Evolutionary conservation across 441 rosid genomes (phyloP).

Genomic region (Codiaeum variegatum): DNA sequence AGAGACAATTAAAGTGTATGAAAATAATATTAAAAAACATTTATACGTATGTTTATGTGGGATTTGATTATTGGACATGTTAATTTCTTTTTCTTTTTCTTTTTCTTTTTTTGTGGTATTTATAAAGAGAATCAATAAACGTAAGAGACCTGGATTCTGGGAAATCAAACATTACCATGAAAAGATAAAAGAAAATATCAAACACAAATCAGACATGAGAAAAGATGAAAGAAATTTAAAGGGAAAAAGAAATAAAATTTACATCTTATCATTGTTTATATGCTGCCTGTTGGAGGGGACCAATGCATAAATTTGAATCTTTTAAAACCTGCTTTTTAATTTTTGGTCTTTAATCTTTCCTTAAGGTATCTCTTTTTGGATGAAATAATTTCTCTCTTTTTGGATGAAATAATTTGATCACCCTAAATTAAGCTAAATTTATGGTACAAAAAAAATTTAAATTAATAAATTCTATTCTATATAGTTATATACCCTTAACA

Average conservation of each 20-base stretch:
- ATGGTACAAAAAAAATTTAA: not conserved
- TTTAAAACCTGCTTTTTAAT: not conserved
- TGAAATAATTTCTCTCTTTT: no score
- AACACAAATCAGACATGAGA: not conserved
- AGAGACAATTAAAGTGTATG: slow-evolving; percentile 23
- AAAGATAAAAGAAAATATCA: not conserved
- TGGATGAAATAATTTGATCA: not conserved
- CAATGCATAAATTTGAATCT: not conserved
- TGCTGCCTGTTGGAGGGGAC: slow-evolving; percentile 1
- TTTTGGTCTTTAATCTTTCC: not conserved
- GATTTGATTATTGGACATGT: slow-evolving; percentile 8
- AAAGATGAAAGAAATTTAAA: not conserved
- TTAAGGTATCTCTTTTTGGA: not conserved
- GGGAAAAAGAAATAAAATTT: no score
- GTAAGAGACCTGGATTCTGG: slow-evolving; percentile 31
- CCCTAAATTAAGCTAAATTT: not conserved
- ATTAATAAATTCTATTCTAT: not conserved
- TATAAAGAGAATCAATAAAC: slow-evolving; percentile 14
- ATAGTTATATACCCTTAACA: no score
- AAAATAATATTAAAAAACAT: slow-evolving; percentile 14
- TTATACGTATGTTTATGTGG: slow-evolving; percentile 11
- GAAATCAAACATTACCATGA: slow-evolving; percentile 18
- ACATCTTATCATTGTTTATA: slow-evolving; percentile 4
- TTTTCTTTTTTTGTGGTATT: not conserved
- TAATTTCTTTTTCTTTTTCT: slow-evolving; percentile 9